These are phyloP conservation scores for Barbarea vulgaris DNA, from an alignment of 345 rosid species.

Conservation along the genomic window DNA sequence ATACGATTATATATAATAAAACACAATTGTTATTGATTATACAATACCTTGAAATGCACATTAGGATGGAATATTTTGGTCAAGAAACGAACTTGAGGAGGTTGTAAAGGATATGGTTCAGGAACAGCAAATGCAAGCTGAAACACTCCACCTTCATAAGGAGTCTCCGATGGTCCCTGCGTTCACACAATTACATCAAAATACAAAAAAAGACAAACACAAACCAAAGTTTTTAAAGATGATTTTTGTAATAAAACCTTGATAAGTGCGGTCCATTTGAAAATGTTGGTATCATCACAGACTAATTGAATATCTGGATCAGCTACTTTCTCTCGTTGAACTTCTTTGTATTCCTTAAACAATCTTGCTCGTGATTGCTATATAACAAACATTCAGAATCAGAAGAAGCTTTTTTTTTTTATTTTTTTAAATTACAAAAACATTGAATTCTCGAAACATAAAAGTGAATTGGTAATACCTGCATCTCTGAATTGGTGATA, in stretches of 20 bases:
- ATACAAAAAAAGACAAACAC: not conserved
- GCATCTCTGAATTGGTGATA: slow-evolving; percentile 22
- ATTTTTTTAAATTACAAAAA: not conserved
- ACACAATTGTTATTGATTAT: not conserved
- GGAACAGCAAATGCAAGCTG: slow-evolving; percentile 96
- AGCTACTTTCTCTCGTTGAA: slow-evolving; percentile 86
- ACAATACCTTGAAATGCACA: slow-evolving; percentile 93
- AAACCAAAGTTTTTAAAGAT: not conserved
- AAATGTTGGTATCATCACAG: slow-evolving; percentile 95
- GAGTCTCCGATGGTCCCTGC: slow-evolving; percentile 97
- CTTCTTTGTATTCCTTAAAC: slow-evolving; percentile 97
- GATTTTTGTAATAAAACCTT: slow-evolving; percentile 51
- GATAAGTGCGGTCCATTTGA: slow-evolving; percentile 98
- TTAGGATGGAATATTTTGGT: slow-evolving; percentile 98
- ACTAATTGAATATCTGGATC: slow-evolving; percentile 94
- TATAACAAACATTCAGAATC: slow-evolving; percentile 9
- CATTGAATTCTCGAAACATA: not conserved
- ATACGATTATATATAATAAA: not conserved
- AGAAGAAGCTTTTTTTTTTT: not conserved
- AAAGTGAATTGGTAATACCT: not conserved
- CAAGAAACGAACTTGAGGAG: slow-evolving; percentile 98
- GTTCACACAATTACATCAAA: not conserved
- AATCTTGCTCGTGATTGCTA: slow-evolving; percentile 95
- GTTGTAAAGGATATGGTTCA: slow-evolving; percentile 94
- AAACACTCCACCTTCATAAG: slow-evolving; percentile 95